Base-by-base conservation (phyloP, 2,329 filamentous ascomycete genomes). In the Penicillium corylophilum region DNA sequence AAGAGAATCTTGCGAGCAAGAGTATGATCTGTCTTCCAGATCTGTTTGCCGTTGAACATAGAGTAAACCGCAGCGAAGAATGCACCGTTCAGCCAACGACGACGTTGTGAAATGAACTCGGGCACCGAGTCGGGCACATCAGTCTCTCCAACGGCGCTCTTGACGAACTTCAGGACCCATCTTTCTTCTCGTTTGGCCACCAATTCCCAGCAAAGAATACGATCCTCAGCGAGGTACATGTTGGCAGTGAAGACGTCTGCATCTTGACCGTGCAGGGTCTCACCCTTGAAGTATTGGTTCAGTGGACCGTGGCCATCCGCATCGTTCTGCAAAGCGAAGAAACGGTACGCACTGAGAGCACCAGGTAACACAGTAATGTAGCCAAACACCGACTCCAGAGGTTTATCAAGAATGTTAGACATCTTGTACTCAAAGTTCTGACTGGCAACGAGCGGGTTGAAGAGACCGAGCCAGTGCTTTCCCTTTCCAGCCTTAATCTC, bases 361-460 rank as follows among this genome's bases (percentile, higher is more conserved):
- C 94, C 95, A 0, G 94, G 95, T 59, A 99, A 77, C 62, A 99
- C 94, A 5, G 93, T 97, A 62, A 99, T 99, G 69, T 97, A 99
- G 2, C 94, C 94, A 70, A 99, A 99, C 0, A 96, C 93, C 0
- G 90, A 96, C 71, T 99, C 94, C 2, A 99, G 78, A 0, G 94
- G 94, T 72, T 99, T 99, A 71, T 99, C 94, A 23, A 99, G 80
- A 64, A 99, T 99, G 65, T 99, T 99, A 36, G 91, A 96, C 90
- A 99, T 96, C 74, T 99, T 99, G 79, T 99, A 99, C 77, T 99
- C 94, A 62, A 99, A 99, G 70, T 99, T 99, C 66, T 99, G 94
- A 41, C 91, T 95, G 0, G 94, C 94, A 15, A 99, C 93, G 5
- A 99, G 79, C 0, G 94, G 94, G 65, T 99, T 99, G 41, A 99